Evolutionary conservation across 139 green algal genomes (phyloP), one percentile per base, ranked within the genome.

Genomic region (Mesostigma viride): DNA sequence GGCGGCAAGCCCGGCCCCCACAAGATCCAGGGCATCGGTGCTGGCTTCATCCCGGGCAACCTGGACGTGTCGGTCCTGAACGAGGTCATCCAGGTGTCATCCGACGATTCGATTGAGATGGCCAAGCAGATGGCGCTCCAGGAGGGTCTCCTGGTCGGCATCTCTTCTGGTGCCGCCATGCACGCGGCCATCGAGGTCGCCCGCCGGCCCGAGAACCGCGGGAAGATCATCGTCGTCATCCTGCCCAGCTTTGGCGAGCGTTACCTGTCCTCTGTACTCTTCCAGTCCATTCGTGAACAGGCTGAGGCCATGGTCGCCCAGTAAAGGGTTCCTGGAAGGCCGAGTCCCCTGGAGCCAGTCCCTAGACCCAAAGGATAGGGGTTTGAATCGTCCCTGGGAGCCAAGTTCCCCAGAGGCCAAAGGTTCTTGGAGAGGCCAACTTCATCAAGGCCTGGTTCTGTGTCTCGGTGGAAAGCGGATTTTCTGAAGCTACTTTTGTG

Each of bases 1-100:
- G 93, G 93, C 30, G 91, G 88, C 46, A 88, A 86, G 69, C 90
- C 91, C 0, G 91, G 93, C 3, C 91, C 93, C 48, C 93, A 99
- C 79, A 96, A 98, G 86, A 95, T 95, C 67, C 91, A 95, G 76
- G 89, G 92, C 74, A 98, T 98, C 58, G 92, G 92, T 31, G 92
- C 92, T 0, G 93, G 93, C 4, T 98, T 99, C 69, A 83, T 99
- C n/a, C 94, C 94, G 2, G 89, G 88, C 17, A 86, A 95, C 62
- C 79, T 99, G 65, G 85, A 98, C 77, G 84, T 83, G 5, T 68
- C 74, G 8, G 53, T 96, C 27, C 85, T 92, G 34, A 84, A 95
- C 59, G 90, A 96, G 78, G 77, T 97, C 27, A 73, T 96, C 65
- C 71, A 92, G 82, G 78, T 97, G n/a, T 76, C 56, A 28, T 85